A percentile compares a stretch with the other conserved stretches of the same genome.
Conservation (phyloP, 164 flowering plant genomes). For the Sedum album region DNA sequence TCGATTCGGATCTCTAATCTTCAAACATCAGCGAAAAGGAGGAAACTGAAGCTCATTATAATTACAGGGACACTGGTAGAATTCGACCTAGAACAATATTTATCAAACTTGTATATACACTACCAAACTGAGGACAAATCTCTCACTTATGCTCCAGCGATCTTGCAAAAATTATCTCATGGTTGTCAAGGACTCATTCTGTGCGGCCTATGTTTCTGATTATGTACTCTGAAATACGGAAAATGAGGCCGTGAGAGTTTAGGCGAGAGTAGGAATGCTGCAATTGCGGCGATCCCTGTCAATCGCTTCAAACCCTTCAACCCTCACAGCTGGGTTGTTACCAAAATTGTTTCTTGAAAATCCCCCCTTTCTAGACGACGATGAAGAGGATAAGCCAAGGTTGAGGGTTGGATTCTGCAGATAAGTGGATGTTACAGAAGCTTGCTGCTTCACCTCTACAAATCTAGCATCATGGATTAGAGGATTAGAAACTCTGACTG, state of each 20-base stretch:
- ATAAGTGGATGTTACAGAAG: slow-evolving; percentile 13
- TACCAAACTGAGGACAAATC: neutral
- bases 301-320: slow-evolving; percentile 66
- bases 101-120: neutral
- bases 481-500: slow-evolving; percentile 73
- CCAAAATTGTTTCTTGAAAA: slow-evolving; percentile 47
- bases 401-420: slow-evolving; percentile 32
- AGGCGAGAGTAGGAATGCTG: slow-evolving; percentile 64
- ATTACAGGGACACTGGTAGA: neutral
- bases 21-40: neutral
- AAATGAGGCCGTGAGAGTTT: slow-evolving; percentile 13
- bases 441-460: slow-evolving; percentile 29
- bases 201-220: neutral
- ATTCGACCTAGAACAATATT: neutral
- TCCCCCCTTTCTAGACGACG: slow-evolving; percentile 42
- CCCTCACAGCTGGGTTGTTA: slow-evolving; percentile 54
- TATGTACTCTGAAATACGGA: slow-evolving; percentile 10
- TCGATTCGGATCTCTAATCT: neutral
- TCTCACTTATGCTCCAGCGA: neutral
- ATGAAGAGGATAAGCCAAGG: slow-evolving; percentile 17
- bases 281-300: slow-evolving; percentile 52
- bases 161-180: slow-evolving; percentile 19
- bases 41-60: neutral
- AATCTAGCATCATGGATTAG: slow-evolving; percentile 58
- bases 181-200: slow-evolving; percentile 2